These are phyloP conservation scores for Lactarius sp. DNA, from an alignment of 768 basidiomycete species.

Conservation along the genomic window DNA sequence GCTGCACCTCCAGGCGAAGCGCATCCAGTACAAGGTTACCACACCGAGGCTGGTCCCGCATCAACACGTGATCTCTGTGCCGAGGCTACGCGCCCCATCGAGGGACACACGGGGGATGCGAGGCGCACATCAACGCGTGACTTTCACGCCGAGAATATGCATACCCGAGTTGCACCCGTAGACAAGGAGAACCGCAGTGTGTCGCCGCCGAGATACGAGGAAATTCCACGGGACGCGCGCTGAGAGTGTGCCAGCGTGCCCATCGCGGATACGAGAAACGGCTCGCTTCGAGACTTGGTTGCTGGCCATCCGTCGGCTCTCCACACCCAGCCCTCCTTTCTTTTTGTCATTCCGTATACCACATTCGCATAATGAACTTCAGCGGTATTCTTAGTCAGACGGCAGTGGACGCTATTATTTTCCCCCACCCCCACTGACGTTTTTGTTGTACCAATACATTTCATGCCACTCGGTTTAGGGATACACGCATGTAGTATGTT, in stretches of 20 bases:
- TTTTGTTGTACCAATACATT: too few species aligned
- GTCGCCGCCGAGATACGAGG: background rate
- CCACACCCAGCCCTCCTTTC: background rate
- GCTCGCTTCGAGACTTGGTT: background rate
- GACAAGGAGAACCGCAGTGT: background rate
- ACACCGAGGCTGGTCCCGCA: background rate
- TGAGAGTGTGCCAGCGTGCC: background rate
- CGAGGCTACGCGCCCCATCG: too few species aligned
- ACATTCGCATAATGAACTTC: background rate
- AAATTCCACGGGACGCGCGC: background rate
- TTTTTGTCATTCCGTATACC: background rate
- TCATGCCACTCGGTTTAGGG: too few species aligned
- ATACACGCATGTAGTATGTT: too few species aligned
- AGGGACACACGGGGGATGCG: too few species aligned
- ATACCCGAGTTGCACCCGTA: background rate
- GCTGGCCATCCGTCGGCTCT: background rate
- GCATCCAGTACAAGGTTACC: slow-evolving; percentile 5
- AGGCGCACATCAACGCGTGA: too few species aligned
- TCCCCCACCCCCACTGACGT: too few species aligned
- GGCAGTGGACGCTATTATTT: background rate
- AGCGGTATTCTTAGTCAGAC: background rate
- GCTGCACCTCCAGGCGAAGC: slow-evolving; percentile 15
- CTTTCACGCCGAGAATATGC: background rate
- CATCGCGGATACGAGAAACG: background rate
- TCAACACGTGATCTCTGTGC: background rate